Percentiles rank a stretch among this genome's conserved stretches.
These are phyloP conservation scores for Trypanosoma platydactyli DNA, from an alignment of 208 protist species.

Conservation along the genomic window DNA sequence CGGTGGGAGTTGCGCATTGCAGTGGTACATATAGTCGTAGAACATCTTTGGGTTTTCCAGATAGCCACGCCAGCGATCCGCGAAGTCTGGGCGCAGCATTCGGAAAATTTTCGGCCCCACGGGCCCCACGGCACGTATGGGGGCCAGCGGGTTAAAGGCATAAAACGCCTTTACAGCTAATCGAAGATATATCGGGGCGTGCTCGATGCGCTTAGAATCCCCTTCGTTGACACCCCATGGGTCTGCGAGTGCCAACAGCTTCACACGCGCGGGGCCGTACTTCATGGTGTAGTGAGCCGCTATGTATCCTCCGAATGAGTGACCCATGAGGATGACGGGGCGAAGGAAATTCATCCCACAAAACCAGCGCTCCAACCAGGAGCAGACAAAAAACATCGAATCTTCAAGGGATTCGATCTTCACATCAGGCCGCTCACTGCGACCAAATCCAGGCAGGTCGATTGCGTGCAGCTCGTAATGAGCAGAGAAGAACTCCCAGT, in stretches of 20 bases:
- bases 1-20: constrained; percentile 51
- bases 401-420: constrained; percentile 30
- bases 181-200: constrained; percentile 26
- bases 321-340: constrained; percentile 49
- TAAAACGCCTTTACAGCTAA: constrained; percentile 40
- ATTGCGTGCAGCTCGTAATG: constrained; percentile 53
- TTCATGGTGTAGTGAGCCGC: constrained; percentile 47
- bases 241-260: constrained; percentile 44
- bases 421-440: constrained; percentile 37
- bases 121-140: constrained; percentile 50
- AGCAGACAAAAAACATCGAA: constrained; percentile 40
- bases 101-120: constrained; percentile 46
- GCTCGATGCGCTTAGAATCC: constrained; percentile 28
- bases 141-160: constrained; percentile 34
- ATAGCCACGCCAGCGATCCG: constrained; percentile 40
- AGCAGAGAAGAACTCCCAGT: constrained; percentile 49
- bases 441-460: constrained; percentile 62
- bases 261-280: constrained; percentile 22
- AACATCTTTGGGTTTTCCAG: constrained; percentile 44
- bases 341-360: constrained; percentile 27
- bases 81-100: constrained; percentile 52
- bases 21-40: constrained; percentile 80
- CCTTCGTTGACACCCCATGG: constrained; percentile 58
- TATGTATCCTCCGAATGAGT: constrained; percentile 68
- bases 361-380: constrained; percentile 49